Evolutionary conservation across 1,139 yeast genomes (phyloP).

Genomic region (Yamadazyma triangularis): DNA sequence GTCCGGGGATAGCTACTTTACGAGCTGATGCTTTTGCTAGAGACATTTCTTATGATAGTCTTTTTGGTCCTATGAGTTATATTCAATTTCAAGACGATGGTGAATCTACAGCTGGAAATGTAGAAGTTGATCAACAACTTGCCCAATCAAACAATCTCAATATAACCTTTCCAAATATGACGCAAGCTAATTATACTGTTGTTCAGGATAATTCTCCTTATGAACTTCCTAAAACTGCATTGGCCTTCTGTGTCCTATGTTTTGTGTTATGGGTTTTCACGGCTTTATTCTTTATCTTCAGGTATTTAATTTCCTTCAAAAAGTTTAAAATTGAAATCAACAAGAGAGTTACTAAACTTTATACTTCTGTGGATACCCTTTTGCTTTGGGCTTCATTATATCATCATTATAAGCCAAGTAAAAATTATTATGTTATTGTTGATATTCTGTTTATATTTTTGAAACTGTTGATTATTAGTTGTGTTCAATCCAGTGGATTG

Average conservation of each 20-base stretch:
- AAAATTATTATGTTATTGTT: constrained; percentile 32
- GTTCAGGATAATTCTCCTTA: constrained; percentile 6
- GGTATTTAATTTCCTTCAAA: constrained; percentile 21
- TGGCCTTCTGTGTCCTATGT: constrained; percentile 26
- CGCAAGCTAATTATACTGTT: constrained; percentile 1
- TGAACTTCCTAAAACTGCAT: constrained; percentile 3
- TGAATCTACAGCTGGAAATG: constrained; percentile 1
- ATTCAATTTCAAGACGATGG: constrained; percentile 3
- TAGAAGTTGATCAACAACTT: constrained; percentile 4
- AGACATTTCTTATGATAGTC: constrained; percentile 22
- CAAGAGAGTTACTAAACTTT: constrained; percentile 30
- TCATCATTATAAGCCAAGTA: constrained; percentile 40
- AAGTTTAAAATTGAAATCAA: constrained; percentile 14
- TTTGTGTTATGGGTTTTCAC: constrained; percentile 31
- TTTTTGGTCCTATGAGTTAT: constrained; percentile 16
- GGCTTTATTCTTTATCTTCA: constrained; percentile 27
- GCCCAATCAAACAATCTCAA: constrained; percentile 1
- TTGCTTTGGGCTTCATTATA: constrained; percentile 46
- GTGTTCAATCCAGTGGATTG: constrained; percentile 38
- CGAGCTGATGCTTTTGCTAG: constrained; percentile 22
- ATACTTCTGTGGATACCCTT: constrained; percentile 44
- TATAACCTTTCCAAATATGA: constrained; percentile 1
- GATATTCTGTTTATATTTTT: constrained; percentile 28
- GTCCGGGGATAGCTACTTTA: constrained; percentile 15
- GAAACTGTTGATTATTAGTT: constrained; percentile 39